Conservation (phyloP, 768 basidiomycete species). For the Daedalea quercina region DNA sequence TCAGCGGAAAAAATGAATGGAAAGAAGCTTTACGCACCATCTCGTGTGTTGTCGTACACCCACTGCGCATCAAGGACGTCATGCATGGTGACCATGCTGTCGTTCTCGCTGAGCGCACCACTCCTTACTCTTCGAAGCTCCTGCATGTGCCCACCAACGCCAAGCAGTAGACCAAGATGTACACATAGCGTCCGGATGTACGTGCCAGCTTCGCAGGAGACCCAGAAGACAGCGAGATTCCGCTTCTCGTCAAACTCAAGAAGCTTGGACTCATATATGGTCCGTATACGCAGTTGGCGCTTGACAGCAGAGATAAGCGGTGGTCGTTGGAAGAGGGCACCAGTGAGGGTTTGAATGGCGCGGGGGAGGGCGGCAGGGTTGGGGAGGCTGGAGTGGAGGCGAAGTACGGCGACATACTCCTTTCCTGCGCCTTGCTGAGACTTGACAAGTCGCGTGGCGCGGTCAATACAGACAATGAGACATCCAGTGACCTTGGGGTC, state of each 20-base stretch:
- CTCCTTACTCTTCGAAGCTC: conserved; percentile 91
- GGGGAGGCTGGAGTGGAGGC: conserved; percentile 78
- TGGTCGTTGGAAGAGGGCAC: conserved; percentile 97
- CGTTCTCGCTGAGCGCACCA: conserved; percentile 96
- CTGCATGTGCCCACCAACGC: conserved; percentile 99
- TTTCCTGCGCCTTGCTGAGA: conserved; percentile 99
- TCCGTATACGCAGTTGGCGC: conserved; percentile 93
- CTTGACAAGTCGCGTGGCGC: conserved; percentile 95
- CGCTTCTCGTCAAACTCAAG: conserved; percentile 97
- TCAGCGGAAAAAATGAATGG: neutral
- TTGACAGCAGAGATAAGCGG: conserved; percentile 99
- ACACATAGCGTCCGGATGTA: conserved; percentile 96
- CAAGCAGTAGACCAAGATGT: conserved; percentile 87
- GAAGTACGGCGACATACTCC: conserved; percentile 96
- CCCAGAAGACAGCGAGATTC: conserved; percentile 96
- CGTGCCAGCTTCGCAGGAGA: conserved; percentile 97
- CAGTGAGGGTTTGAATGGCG: conserved; percentile 93
- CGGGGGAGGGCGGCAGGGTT: conserved; percentile 84
- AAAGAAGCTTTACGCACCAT: conserved; percentile 51
- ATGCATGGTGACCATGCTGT: conserved; percentile 99
- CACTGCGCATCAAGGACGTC: conserved; percentile 99
- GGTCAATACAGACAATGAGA: conserved; percentile 97
- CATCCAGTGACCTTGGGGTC: conserved; percentile 99
- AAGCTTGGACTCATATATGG: conserved; percentile 93
- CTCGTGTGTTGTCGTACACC: conserved; percentile 95